Base-by-base conservation (phyloP, 352 stramenopile genomes). In the Pythium pectinolyticum region DNA sequence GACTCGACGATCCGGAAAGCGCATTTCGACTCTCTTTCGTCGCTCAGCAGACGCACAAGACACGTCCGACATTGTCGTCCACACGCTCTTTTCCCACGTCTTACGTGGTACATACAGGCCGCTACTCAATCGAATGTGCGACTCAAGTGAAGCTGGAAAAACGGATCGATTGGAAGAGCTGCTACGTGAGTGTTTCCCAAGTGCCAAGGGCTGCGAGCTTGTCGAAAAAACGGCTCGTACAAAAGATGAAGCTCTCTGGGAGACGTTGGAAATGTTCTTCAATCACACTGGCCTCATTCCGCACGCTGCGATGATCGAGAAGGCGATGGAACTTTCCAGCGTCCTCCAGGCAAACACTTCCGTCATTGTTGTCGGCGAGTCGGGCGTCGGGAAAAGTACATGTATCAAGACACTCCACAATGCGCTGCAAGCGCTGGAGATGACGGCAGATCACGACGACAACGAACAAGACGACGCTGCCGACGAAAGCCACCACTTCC, bases 341-440 rank as follows among this genome's bases (percentile, higher is more conserved):
- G 60, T 66, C 5, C 27, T 86, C 2, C 66, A 78, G 22, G 58
- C n/a, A 0, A 67, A 72, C 37, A 43, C 58, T 27, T 52, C 60
- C 15, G 63, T 77, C 5, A 24, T 84, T 25, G 70, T 90, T 0
- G 70, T 79, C 17, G 81, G 81, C n/a, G 9, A 39, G 27, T 12
- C 57, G 12, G 79, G 67, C 7, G 66, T 62, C 31, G 81, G 81
- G 5, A 90, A 90, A 45, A 78, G 62, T 3, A 77, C 69, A 3
- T 86, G 75, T 27, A 70, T 90, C 49, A 78, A 61, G 24, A 70
- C 61, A 3, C 58, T 90, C 0, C 77, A 87, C 40, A 70, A 75
- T 11, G 78, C 81, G 11, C 57, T 90, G 8, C 48, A 67, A 20
- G 81, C 77, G 0, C 57, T 90, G 14, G 75, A 84, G 24, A 22